Conservation (phyloP, 148 eudicot species). For the Cornus kousa region DNA sequence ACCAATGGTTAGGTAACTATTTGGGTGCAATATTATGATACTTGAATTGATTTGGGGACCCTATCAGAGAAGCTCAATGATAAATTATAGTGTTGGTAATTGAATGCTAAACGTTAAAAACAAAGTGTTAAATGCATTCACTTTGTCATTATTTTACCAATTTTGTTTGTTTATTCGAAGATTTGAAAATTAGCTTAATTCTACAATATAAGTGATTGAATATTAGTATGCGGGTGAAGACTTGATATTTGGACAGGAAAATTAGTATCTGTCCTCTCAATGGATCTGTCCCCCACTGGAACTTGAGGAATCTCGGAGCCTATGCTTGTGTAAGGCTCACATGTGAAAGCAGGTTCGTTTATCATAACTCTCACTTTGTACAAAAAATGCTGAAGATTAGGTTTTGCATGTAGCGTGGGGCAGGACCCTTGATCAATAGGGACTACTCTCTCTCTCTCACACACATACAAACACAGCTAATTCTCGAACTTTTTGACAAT, state of each 20-base stretch:
- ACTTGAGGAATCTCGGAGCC: neutral
- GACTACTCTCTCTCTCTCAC: neutral
- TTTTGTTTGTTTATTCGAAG: too few species aligned
- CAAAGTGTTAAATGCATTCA: neutral
- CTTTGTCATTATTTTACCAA: too few species aligned
- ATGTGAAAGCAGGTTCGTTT: neutral
- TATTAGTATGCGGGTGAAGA: neutral
- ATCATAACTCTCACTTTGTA: too few species aligned
- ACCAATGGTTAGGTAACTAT: neutral
- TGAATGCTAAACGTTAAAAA: neutral
- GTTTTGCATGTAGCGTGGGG: too few species aligned
- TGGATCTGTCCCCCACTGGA: neutral
- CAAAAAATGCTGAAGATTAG: too few species aligned
- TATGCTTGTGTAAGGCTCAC: neutral
- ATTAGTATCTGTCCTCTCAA: neutral
- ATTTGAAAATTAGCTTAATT: neutral
- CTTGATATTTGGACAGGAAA: neutral
- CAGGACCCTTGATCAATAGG: too few species aligned
- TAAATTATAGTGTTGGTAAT: neutral
- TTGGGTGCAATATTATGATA: neutral
- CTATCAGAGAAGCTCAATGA: neutral
- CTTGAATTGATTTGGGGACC: neutral
- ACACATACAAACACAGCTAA: neutral
- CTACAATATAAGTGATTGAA: neutral
- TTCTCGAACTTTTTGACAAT: neutral